Evolutionary conservation across 805 yeast species (phyloP), one percentile per base, ranked within the genome.

Genomic region (Tanozyma kutaoensis): DNA sequence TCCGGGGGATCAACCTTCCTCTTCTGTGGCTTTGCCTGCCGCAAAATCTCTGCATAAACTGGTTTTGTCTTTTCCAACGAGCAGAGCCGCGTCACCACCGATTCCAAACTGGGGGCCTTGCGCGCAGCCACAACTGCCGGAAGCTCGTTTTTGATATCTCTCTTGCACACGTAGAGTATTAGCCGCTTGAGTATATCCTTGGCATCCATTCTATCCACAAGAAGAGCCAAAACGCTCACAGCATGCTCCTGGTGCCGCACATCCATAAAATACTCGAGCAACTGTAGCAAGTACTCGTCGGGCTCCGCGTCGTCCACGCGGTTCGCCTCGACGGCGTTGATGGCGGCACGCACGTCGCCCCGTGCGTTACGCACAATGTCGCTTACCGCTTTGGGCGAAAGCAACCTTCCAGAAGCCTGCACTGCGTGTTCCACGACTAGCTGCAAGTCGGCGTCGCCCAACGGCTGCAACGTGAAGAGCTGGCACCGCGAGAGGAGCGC

Each of bases 401-500:
- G 30, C 55, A 55, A 29, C 53, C 58, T 18, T 28, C 37, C 5
- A 66, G 52, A 6, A n/a, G n/a, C n/a, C n/a, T n/a, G n/a, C n/a
- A 77, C 45, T 0, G 88, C 93, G 26, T 72, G 60, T 1, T 55
- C 46, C 2, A 82, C 45, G 4, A 86, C 69, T 10, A 46, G 46
- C 13, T 44, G 45, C 14, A 79, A 46, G 24, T 85, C 84, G 2
- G 49, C 50, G 1, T 40, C 34, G 1, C 48, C 44, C 17, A 85
- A 58, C 31, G 67, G 65, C 24, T 68, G 58, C 34, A 91, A 55
- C 5, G 74, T 74, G 45, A 85, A 79, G 0, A 84, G 72, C 31
- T 85, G 76, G 43, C 95, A 81, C 31, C 99, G 55, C 5, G 95
- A 81, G 15, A 84, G 47, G 19, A 91, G 55, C 0, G 97, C 96